Evolutionary conservation across 345 rosid species (phyloP), one percentile per base, ranked within the genome.

Genomic region (Reutealis trisperma): DNA sequence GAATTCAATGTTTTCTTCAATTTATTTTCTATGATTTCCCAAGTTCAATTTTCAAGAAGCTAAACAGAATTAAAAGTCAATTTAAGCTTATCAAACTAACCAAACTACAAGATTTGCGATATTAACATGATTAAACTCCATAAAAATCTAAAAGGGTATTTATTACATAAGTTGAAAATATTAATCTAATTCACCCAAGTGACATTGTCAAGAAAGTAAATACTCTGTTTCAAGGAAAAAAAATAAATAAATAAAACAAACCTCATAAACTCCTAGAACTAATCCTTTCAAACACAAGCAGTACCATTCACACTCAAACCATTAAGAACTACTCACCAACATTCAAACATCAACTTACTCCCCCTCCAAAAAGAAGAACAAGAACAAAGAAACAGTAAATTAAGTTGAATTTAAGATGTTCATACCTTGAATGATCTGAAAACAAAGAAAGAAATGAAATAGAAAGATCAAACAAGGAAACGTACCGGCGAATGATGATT

Each of bases 141-240:
- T 16, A 16, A 68, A 63, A 70, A 12, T 49, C 30, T 27, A 58
- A 47, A 49, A 59, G 60, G 6, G 45, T 41, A 62, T 75, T 78
- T 45, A 75, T 47, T 72, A 18, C 21, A 47, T 25, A 11, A 63
- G 27, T 59, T 51, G 60, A 54, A 62, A 16, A 18, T 12, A 37
- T 47, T 51, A 15, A 66, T 80, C 79, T 67, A 75, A 77, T 44
- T 21, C 41, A 63, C 4, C 54, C 22, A 64, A 45, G 45, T 72
- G 60, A 41, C 65, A 64, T 72, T 63, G 66, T 63, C 63, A 54
- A 77, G 66, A 72, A 52, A 57, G 45, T 21, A 67, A 11, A 57
- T 19, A 11, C 27, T 72, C 44, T 27, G 67, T 3, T 47, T 3
- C 57, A 52, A 52, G 16, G 5, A 2, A 16, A 13, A 13, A 51